These are phyloP conservation scores for Wickerhamomyces sp. DNA, from an alignment of 1,139 yeast species.

Conservation along the genomic window DNA sequence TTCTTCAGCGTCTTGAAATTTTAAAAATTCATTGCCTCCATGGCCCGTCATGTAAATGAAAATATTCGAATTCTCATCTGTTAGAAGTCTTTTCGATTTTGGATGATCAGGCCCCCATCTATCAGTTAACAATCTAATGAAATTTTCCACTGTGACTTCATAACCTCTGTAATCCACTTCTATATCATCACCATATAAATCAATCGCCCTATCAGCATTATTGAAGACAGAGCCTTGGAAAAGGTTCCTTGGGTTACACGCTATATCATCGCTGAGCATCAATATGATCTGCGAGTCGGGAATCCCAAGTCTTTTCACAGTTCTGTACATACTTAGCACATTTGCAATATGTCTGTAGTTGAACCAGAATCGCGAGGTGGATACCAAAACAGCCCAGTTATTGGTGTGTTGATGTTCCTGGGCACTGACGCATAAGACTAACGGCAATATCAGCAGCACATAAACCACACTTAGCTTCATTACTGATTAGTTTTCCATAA, in stretches of 20 bases:
- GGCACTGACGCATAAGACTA: slow-evolving; percentile 1
- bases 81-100: slow-evolving; percentile 78
- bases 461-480: too few relatives aligned
- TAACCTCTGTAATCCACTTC: slow-evolving; percentile 97
- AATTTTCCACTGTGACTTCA: slow-evolving; percentile 96
- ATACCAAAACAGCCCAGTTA: slow-evolving; percentile 93
- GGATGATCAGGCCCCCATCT: slow-evolving; percentile 96
- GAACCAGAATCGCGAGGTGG: slow-evolving; percentile 97
- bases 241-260: slow-evolving; percentile 93
- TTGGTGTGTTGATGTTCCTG: slow-evolving; percentile 55
- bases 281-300: slow-evolving; percentile 96
- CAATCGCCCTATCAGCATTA: slow-evolving; percentile 90
- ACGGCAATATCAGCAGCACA: too few relatives aligned
- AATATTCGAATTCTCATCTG: slow-evolving; percentile 92
- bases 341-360: slow-evolving; percentile 98
- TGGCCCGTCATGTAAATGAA: slow-evolving; percentile 97
- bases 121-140: slow-evolving; percentile 83
- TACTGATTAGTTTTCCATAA: too few relatives aligned
- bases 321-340: slow-evolving; percentile 87
- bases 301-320: slow-evolving; percentile 91
- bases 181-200: slow-evolving; percentile 87
- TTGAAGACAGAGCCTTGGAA: slow-evolving; percentile 96
- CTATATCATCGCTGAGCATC: slow-evolving; percentile 95
- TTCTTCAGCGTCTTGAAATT: slow-evolving; percentile 98
- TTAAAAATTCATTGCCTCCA: slow-evolving; percentile 95